Conservation (phyloP, 352 stramenopile genomes). For the Phytopythium mirpurense region DNA sequence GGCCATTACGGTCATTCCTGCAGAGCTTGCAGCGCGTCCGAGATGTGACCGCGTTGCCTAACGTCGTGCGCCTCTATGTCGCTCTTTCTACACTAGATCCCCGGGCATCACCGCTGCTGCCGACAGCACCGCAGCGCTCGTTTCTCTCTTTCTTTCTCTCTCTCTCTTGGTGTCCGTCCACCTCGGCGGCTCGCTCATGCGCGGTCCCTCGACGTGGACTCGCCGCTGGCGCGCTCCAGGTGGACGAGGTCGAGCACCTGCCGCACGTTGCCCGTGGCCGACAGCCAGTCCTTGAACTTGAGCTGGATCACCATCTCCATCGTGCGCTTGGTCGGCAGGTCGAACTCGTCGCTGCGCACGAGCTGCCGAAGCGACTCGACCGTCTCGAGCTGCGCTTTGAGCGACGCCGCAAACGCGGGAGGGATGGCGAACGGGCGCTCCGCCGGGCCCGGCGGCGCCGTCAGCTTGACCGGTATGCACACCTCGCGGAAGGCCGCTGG, state of each 20-base stretch:
- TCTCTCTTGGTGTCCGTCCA: background rate
- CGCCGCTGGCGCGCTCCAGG: constrained; percentile 45
- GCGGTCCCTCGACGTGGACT: constrained; percentile 5
- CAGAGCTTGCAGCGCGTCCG: no score
- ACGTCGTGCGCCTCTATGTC: constrained; percentile 1
- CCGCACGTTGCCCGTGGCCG: constrained; percentile 75
- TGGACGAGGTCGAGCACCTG: constrained; percentile 89
- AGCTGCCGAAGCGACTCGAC: constrained; percentile 68
- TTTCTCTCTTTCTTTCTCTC: background rate
- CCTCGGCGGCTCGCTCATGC: background rate
- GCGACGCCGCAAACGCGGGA: constrained; percentile 51
- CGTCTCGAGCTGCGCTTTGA: constrained; percentile 67
- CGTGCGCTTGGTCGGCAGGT: constrained; percentile 66
- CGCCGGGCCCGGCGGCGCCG: constrained; percentile 17
- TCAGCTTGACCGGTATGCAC: constrained; percentile 62
- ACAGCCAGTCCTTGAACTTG: constrained; percentile 88
- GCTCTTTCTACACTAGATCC: background rate
- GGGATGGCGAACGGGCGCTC: constrained; percentile 82
- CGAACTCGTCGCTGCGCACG: constrained; percentile 78
- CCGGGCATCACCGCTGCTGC: background rate
- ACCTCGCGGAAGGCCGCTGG: constrained; percentile 60
- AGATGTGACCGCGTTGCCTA: background rate
- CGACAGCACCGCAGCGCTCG: background rate
- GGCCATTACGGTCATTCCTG: no score
- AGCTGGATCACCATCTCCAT: constrained; percentile 82